These are phyloP conservation scores for Albifimbria verrucaria DNA, from an alignment of 2,329 filamentous ascomycete species.

Conservation along the genomic window DNA sequence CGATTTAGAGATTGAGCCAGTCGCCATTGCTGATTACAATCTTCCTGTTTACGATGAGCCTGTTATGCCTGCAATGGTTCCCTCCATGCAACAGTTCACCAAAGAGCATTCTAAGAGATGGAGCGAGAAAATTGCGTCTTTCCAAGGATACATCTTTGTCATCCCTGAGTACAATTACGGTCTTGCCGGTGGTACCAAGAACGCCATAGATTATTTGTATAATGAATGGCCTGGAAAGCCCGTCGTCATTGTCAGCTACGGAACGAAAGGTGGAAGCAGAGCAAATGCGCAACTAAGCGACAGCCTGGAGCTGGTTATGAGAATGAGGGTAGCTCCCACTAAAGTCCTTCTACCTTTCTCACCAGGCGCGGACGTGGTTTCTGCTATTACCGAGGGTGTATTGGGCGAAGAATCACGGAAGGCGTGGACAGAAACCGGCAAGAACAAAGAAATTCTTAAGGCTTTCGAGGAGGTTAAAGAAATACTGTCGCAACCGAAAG, in stretches of 20 bases:
- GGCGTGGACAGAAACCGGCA: neutral
- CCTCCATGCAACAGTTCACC: conserved; percentile 27
- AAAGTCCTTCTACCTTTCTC: neutral
- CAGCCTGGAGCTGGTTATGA: neutral
- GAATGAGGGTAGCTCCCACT: neutral
- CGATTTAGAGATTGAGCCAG: conserved; percentile 9
- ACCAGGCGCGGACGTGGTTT: neutral
- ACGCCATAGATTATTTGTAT: conserved; percentile 59
- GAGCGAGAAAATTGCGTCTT: conserved; percentile 37
- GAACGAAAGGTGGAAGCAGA: neutral
- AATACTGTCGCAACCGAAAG: neutral
- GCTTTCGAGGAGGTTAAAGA: neutral
- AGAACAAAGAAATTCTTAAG: neutral
- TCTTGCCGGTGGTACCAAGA: conserved; percentile 53
- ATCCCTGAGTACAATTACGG: conserved; percentile 57
- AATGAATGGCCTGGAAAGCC: conserved; percentile 9
- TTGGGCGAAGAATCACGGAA: neutral
- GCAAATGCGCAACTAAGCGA: neutral
- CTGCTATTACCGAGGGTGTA: neutral
- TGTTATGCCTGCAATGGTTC: conserved; percentile 34
- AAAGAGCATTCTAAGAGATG: conserved; percentile 40
- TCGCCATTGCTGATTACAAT: conserved; percentile 12
- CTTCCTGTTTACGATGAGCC: conserved; percentile 45
- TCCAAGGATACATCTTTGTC: conserved; percentile 47
- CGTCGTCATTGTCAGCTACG: conserved; percentile 5